Evolutionary conservation across 495 filamentous ascomycete species (phyloP).

Genomic region (Amniculicola lignicola): DNA sequence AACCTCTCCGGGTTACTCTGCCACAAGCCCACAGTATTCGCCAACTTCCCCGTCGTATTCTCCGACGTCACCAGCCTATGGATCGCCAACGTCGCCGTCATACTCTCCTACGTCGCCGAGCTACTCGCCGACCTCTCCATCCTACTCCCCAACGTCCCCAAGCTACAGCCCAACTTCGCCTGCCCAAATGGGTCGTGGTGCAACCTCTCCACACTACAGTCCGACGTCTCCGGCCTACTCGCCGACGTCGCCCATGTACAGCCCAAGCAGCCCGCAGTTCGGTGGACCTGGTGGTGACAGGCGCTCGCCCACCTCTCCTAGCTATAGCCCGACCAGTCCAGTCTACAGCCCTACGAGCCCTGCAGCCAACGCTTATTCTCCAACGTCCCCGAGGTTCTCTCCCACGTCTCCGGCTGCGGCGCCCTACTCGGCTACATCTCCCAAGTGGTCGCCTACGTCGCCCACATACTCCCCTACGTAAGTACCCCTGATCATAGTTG

Average conservation of each 20-base stretch:
- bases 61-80: slow-evolving; percentile 56
- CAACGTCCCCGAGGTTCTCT: slow-evolving; percentile 58
- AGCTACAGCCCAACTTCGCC: slow-evolving; percentile 61
- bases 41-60: slow-evolving; percentile 47
- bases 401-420: slow-evolving; percentile 69
- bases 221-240: slow-evolving; percentile 63
- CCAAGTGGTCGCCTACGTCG: slow-evolving; percentile 53
- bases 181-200: slow-evolving; percentile 50
- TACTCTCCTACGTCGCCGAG: slow-evolving; percentile 37
- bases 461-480: slow-evolving; percentile 39
- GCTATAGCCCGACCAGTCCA: no score
- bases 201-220: slow-evolving; percentile 53
- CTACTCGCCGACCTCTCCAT: slow-evolving; percentile 72
- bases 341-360: slow-evolving; percentile 37
- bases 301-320: slow-evolving; percentile 51
- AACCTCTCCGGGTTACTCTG: slow-evolving; percentile 40
- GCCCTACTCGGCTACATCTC: slow-evolving; percentile 46
- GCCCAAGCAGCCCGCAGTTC: slow-evolving; percentile 62
- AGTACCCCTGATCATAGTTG: slow-evolving; percentile 22
- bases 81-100: slow-evolving; percentile 42
- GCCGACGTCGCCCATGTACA: slow-evolving; percentile 65
- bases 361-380: slow-evolving; percentile 46
- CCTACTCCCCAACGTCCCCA: slow-evolving; percentile 62
- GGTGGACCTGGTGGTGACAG: slow-evolving; percentile 58
- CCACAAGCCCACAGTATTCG: slow-evolving; percentile 45